phyloP scores from a whole-genome alignment of 2,329 filamentous ascomycete genomes.

The Talaromyces amestolkiae region DNA sequence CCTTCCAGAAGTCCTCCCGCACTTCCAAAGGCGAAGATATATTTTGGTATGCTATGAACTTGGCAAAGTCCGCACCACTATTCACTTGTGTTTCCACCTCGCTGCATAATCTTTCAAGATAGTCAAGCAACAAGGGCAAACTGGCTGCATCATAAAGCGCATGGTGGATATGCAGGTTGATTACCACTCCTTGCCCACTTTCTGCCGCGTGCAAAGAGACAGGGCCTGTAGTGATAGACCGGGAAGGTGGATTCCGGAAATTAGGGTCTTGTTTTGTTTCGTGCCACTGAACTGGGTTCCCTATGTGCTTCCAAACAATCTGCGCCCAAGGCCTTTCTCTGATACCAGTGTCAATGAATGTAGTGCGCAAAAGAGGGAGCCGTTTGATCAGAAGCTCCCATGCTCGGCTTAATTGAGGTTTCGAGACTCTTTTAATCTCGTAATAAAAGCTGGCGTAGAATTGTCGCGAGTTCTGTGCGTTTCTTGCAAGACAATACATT shows the following conservation, averaged over 20 bases:
- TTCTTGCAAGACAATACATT: slow-evolving; percentile 71
- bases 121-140: slow-evolving; percentile 61
- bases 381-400: slow-evolving; percentile 61
- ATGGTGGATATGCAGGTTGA: slow-evolving; percentile 70
- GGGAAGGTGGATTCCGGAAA: slow-evolving; percentile 18
- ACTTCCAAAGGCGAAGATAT: slow-evolving; percentile 26
- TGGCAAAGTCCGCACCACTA: slow-evolving; percentile 35
- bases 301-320: slow-evolving; percentile 50
- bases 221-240: slow-evolving; percentile 24
- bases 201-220: slow-evolving; percentile 38
- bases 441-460: slow-evolving; percentile 76
- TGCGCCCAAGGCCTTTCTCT: slow-evolving; percentile 60
- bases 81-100: slow-evolving; percentile 18
- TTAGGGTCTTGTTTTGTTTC: slow-evolving; percentile 20
- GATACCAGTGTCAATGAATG: slow-evolving; percentile 56
- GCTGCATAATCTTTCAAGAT: slow-evolving; percentile 49
- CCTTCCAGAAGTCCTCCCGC: slow-evolving; percentile 46
- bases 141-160: slow-evolving; percentile 85
- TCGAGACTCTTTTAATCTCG: slow-evolving; percentile 35
- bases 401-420: slow-evolving; percentile 52
- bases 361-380: slow-evolving; percentile 67
- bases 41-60: slow-evolving; percentile 41
- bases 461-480: slow-evolving; percentile 61
- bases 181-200: slow-evolving; percentile 30
- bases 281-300: slow-evolving; percentile 35